phyloP scores from a whole-genome alignment of 176 grass and related monocot genomes.

The Areca catechu region DNA sequence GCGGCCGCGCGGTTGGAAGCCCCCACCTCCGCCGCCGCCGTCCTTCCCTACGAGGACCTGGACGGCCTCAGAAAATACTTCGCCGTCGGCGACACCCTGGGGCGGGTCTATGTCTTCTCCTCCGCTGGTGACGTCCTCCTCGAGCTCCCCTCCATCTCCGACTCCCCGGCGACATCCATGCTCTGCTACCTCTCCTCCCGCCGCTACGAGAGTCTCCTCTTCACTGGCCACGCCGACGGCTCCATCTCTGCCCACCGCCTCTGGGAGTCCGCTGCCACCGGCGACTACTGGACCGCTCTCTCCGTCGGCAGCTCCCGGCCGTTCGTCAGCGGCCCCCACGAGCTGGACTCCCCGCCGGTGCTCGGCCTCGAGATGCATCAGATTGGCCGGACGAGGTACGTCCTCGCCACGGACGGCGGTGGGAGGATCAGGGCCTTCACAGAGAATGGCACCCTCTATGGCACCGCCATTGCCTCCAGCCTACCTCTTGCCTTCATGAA shows the following conservation, averaged over 20 bases:
- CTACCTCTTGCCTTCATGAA: constrained; percentile 75
- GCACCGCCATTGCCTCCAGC: constrained; percentile 66
- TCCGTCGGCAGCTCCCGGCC: constrained; percentile 24
- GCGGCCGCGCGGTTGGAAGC: constrained; percentile 51
- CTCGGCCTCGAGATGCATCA: constrained; percentile 72
- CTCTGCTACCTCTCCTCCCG: constrained; percentile 59
- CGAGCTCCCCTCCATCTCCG: constrained; percentile 36
- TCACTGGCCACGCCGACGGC: constrained; percentile 60
- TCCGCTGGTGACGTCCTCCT: constrained; percentile 62
- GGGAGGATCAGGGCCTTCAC: constrained; percentile 88
- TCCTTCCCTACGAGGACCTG: constrained; percentile 62
- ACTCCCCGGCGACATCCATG: constrained; percentile 50
- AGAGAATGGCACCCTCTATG: constrained; percentile 91
- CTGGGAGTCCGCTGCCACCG: constrained; percentile 45
- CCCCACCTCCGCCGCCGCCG: constrained; percentile 20
- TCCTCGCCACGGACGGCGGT: constrained; percentile 55
- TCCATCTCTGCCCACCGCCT: constrained; percentile 62
- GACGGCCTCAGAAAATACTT: constrained; percentile 83
- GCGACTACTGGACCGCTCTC: constrained; percentile 73
- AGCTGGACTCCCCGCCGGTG: constrained; percentile 52
- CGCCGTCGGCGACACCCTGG: constrained; percentile 61
- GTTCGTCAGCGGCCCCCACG: constrained; percentile 33
- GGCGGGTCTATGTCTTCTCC: constrained; percentile 75
- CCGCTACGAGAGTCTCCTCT: constrained; percentile 60
- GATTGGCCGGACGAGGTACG: constrained; percentile 49